Evolutionary conservation across 2,329 filamentous ascomycete genomes (phyloP).

Genomic region (Colletotrichum theobromicola): DNA sequence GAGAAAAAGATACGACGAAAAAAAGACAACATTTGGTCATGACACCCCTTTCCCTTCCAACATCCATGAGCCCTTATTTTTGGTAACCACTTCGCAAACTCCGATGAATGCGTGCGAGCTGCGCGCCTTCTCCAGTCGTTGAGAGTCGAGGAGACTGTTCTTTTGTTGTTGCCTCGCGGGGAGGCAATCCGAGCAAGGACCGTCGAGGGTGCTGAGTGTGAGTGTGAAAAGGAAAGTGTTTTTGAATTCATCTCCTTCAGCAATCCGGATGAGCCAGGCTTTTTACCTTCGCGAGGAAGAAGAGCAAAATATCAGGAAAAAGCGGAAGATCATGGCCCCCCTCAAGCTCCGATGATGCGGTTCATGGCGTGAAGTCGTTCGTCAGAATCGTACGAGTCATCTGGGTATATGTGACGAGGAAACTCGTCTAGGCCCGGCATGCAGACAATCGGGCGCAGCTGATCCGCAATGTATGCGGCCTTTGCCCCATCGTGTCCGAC

Average conservation of each 20-base stretch:
- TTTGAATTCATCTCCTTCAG: slow-evolving; percentile 11
- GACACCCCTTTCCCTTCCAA: slow-evolving; percentile 18
- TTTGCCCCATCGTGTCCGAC: slow-evolving; percentile 6
- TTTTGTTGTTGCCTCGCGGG: background rate
- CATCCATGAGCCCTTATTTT: slow-evolving; percentile 21
- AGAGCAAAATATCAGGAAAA: slow-evolving; percentile 13
- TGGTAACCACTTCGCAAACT: slow-evolving; percentile 23
- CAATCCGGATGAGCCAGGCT: slow-evolving; percentile 4
- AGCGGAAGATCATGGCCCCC: slow-evolving; percentile 1
- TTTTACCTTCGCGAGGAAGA: background rate
- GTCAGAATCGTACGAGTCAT: slow-evolving; percentile 23
- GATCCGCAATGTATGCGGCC: slow-evolving; percentile 9
- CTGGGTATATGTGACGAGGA: slow-evolving; percentile 20
- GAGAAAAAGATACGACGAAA: slow-evolving; percentile 1
- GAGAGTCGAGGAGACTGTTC: slow-evolving; percentile 15
- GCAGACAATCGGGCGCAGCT: slow-evolving; percentile 13
- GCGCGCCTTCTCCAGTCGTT: slow-evolving; percentile 22
- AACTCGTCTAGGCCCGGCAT: slow-evolving; percentile 17
- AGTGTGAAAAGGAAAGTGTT: background rate
- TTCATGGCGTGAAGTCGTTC: slow-evolving; percentile 22
- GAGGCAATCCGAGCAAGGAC: slow-evolving; percentile 1
- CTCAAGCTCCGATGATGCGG: slow-evolving; percentile 18
- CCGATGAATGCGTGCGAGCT: slow-evolving; percentile 22
- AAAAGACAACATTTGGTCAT: slow-evolving; percentile 12
- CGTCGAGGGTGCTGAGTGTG: slow-evolving; percentile 12